Conservation (phyloP, 768 basidiomycete genomes). For the Dioszegia crocea region DNA sequence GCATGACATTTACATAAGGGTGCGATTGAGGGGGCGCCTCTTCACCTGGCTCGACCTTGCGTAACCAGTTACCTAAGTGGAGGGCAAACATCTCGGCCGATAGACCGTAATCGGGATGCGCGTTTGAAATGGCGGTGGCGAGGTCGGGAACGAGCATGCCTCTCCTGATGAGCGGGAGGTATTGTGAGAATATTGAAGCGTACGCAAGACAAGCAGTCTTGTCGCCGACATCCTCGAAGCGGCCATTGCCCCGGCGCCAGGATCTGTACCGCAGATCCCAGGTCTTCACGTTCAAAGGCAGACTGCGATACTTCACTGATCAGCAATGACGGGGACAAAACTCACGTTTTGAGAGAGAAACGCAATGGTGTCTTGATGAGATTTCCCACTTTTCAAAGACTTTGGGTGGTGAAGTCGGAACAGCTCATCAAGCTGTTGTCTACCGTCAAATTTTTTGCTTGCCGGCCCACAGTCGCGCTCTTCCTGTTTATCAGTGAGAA, state of each 20-base stretch:
- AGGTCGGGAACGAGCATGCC: not conserved
- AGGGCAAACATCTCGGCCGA: not conserved
- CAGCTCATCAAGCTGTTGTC: not conserved
- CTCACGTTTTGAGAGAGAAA: not conserved
- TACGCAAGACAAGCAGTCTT: not conserved
- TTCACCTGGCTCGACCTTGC: not conserved
- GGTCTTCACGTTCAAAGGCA: not conserved
- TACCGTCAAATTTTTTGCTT: too few relatives aligned
- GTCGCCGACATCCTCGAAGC: not conserved
- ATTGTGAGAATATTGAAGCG: not conserved
- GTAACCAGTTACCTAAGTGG: not conserved
- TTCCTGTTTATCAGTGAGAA: too few relatives aligned
- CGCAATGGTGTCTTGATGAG: not conserved
- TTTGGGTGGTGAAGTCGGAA: not conserved
- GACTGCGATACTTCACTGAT: not conserved
- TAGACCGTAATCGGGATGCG: not conserved
- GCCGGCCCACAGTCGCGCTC: too few relatives aligned
- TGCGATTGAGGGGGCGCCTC: too few relatives aligned
- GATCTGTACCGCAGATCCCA: not conserved
- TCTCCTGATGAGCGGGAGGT: not conserved
- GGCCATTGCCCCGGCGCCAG: not conserved
- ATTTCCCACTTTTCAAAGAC: not conserved
- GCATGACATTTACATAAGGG: too few relatives aligned
- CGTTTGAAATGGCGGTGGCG: not conserved
- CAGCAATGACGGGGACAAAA: not conserved